A percentile compares a stretch with the other conserved stretches of the same genome.
These are phyloP conservation scores for Sclerotinia subarctica DNA, from an alignment of 2,329 filamentous ascomycete species.

Conservation along the genomic window DNA sequence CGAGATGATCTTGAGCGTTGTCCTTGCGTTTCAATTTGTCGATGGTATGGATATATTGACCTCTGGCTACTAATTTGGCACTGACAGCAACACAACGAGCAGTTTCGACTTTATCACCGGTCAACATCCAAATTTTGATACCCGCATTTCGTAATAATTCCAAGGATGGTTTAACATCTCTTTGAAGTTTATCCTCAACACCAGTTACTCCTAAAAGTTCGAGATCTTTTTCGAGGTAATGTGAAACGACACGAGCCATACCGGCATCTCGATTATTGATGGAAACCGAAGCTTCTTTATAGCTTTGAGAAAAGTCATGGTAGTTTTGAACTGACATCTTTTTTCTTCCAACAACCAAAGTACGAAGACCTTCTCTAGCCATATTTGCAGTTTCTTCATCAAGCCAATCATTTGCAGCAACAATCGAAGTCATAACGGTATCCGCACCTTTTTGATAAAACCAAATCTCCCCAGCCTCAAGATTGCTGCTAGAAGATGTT, in stretches of 20 bases:
- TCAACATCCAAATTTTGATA: constrained; percentile 99
- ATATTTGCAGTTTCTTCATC: constrained; percentile 99
- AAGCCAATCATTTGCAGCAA: constrained; percentile 95
- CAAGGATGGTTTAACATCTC: constrained; percentile 90
- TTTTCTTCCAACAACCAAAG: constrained; percentile 91
- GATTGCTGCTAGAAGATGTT: constrained; percentile 45
- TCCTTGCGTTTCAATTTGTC: constrained; percentile 80
- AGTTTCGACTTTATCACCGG: constrained; percentile 97
- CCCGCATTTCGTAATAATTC: constrained; percentile 94
- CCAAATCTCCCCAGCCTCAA: constrained; percentile 77
- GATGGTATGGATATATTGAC: constrained; percentile 94
- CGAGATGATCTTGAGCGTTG: constrained; percentile 80
- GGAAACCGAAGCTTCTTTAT: constrained; percentile 76
- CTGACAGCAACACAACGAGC: constrained; percentile 94
- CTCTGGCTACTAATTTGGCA: constrained; percentile 87
- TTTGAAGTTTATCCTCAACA: constrained; percentile 94
- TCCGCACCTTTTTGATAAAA: constrained; percentile 99
- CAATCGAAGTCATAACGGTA: constrained; percentile 95
- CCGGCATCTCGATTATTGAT: constrained; percentile 76
- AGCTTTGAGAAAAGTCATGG: constrained; percentile 69
- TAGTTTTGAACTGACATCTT: constrained; percentile 77
- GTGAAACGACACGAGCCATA: constrained; percentile 75
- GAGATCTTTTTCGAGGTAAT: constrained; percentile 80
- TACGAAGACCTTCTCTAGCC: constrained; percentile 93
- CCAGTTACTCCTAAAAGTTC: constrained; percentile 96